These are phyloP conservation scores for Scedosporium dehoogii DNA, from an alignment of 2,329 filamentous ascomycete species.

Conservation along the genomic window DNA sequence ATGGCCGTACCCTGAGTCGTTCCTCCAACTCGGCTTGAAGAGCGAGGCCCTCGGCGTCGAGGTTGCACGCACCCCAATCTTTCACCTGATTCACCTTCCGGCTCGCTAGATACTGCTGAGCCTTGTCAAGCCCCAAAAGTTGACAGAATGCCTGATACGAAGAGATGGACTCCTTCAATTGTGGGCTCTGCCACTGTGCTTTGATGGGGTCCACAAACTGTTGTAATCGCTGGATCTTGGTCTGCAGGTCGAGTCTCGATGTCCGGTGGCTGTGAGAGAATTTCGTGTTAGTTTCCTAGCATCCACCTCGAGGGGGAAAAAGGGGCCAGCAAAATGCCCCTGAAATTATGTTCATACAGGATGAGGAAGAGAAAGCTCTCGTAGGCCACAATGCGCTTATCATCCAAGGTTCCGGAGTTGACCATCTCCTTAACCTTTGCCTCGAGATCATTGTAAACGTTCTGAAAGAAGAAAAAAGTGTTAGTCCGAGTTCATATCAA, in stretches of 20 bases:
- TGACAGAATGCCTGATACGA: constrained; percentile 72
- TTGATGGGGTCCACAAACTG: constrained; percentile 77
- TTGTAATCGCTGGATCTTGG: constrained; percentile 61
- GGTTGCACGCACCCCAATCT: constrained; percentile 71
- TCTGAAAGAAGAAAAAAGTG: constrained; percentile 34
- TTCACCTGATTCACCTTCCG: constrained; percentile 63
- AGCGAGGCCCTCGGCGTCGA: constrained; percentile 70
- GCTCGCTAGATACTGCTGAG: constrained; percentile 67
- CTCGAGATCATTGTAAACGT: constrained; percentile 81
- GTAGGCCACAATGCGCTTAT: constrained; percentile 76
- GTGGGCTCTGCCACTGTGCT: constrained; percentile 65
- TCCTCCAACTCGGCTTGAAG: constrained; percentile 72
- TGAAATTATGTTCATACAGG: constrained; percentile 41
- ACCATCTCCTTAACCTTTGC: constrained; percentile 73
- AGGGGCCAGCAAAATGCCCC: neutral
- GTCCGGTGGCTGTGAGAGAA: constrained; percentile 58
- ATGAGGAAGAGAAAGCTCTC: constrained; percentile 91
- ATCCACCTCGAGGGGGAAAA: neutral
- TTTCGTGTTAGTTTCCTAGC: neutral
- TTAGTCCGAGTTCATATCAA: constrained; percentile 13
- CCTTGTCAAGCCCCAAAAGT: constrained; percentile 67
- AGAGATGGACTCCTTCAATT: constrained; percentile 58
- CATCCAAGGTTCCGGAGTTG: constrained; percentile 61
- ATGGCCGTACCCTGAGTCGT: constrained; percentile 50
- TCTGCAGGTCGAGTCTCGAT: constrained; percentile 58